Conservation (phyloP, 257 asterid species). For the Solanum tarijense region DNA sequence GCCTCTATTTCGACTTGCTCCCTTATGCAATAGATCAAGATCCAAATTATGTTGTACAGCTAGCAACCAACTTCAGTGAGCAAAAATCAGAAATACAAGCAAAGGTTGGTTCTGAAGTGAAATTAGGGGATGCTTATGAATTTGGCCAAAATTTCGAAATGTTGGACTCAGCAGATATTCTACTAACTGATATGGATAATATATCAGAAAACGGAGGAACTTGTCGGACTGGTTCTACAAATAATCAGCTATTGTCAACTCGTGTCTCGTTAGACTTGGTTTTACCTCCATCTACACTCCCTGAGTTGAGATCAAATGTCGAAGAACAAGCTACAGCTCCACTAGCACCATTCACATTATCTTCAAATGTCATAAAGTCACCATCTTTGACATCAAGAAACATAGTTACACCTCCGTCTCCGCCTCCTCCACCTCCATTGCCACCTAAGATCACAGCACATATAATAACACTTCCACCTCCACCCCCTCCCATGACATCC, state of each 20-base stretch:
- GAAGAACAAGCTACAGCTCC: background rate
- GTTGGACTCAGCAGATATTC: constrained; percentile 9
- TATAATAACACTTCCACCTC: constrained; percentile 4
- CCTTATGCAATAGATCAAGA: constrained; percentile 44
- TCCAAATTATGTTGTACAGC: constrained; percentile 17
- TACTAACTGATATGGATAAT: constrained; percentile 2
- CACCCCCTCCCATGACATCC: background rate
- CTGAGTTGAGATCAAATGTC: constrained; percentile 8
- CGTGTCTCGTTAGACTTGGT: constrained; percentile 3
- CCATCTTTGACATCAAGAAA: background rate
- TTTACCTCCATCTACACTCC: constrained; percentile 18
- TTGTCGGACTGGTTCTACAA: background rate
- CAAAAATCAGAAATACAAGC: background rate
- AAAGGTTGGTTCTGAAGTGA: constrained; percentile 9
- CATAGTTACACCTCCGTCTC: constrained; percentile 7
- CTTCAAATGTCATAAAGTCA: background rate
- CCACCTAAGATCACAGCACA: background rate
- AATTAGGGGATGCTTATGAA: background rate
- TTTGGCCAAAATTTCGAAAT: background rate
- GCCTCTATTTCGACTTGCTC: constrained; percentile 60
- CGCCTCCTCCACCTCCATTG: background rate
- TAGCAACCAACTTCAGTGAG: constrained; percentile 5
- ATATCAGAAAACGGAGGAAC: constrained; percentile 1
- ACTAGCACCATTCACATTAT: background rate
- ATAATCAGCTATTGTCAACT: constrained; percentile 1